Evolutionary conservation across 2,329 filamentous ascomycete species (phyloP).

Genomic region (Alternaria brassicae): DNA sequence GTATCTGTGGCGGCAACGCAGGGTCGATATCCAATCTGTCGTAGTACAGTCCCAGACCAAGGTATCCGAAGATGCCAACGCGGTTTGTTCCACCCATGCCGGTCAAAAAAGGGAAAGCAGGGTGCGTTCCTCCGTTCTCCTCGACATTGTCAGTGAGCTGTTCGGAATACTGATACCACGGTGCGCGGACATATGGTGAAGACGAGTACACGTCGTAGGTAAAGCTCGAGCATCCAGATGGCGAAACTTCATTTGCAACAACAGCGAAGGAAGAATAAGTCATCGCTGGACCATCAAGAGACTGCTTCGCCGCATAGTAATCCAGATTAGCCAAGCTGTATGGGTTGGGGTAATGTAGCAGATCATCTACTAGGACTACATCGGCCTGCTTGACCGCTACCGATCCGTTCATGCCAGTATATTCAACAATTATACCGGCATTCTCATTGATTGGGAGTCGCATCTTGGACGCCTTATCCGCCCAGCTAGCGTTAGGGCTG

Average conservation of each 20-base stretch:
- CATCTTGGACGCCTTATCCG: slow-evolving; percentile 63
- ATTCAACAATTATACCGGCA: slow-evolving; percentile 69
- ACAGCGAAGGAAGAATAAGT: slow-evolving; percentile 75
- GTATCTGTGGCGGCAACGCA: slow-evolving; percentile 69
- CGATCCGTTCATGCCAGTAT: slow-evolving; percentile 70
- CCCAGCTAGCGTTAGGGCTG: slow-evolving; percentile 65
- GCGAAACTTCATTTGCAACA: slow-evolving; percentile 69
- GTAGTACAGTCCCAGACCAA: slow-evolving; percentile 67
- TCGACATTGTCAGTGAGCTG: slow-evolving; percentile 68
- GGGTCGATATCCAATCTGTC: slow-evolving; percentile 69
- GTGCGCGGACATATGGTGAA: slow-evolving; percentile 69
- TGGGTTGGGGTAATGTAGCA: slow-evolving; percentile 66
- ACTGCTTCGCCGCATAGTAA: slow-evolving; percentile 74
- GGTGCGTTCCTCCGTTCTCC: slow-evolving; percentile 70
- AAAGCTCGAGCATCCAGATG: slow-evolving; percentile 71
- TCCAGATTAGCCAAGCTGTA: slow-evolving; percentile 66
- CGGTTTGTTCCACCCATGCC: slow-evolving; percentile 74
- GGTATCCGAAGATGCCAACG: slow-evolving; percentile 71
- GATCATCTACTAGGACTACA: slow-evolving; percentile 70
- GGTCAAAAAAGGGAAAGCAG: slow-evolving; percentile 74
- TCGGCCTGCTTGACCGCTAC: slow-evolving; percentile 73
- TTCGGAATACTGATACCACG: slow-evolving; percentile 75
- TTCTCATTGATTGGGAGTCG: slow-evolving; percentile 60
- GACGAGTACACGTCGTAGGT: slow-evolving; percentile 71
- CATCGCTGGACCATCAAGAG: slow-evolving; percentile 73